Evolutionary conservation across 345 rosid species (phyloP).

Genomic region (Hibiscus mutabilis): DNA sequence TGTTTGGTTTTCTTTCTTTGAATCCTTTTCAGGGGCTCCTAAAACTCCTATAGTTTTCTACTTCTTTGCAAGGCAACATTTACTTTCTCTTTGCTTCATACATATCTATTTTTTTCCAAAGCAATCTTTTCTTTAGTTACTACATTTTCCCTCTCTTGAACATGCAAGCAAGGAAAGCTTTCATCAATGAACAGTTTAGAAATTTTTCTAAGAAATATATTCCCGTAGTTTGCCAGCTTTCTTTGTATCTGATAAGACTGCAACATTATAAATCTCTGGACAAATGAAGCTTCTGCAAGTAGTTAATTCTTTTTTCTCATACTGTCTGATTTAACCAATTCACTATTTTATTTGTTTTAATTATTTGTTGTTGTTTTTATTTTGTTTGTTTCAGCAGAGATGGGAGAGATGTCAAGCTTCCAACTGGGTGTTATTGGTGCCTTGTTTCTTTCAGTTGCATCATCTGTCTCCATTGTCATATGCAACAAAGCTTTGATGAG

Average conservation of each 20-base stretch:
- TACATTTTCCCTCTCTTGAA: not conserved
- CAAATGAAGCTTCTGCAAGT: no score
- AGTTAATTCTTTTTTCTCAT: no score
- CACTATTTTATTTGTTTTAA: no score
- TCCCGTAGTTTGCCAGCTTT: no score
- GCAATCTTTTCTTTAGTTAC: not conserved
- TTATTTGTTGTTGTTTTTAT: not conserved
- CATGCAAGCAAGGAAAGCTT: not conserved
- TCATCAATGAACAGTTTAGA: not conserved
- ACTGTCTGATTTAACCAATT: no score
- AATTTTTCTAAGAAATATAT: not conserved
- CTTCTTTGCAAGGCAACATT: slow-evolving; percentile 16
- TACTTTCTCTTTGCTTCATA: not conserved
- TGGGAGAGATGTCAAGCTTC: slow-evolving; percentile 87
- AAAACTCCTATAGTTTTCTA: slow-evolving; percentile 13
- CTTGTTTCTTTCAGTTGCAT: slow-evolving; percentile 87
- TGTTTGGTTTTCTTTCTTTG: not conserved
- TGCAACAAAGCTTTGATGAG: slow-evolving; percentile 99
- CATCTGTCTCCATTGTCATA: slow-evolving; percentile 96
- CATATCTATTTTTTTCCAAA: not conserved
- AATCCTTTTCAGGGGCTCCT: slow-evolving; percentile 19
- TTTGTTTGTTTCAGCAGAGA: slow-evolving; percentile 16
- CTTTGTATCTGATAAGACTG: no score
- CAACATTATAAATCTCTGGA: no score
- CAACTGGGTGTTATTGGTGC: slow-evolving; percentile 92